Evolutionary conservation across 2,329 filamentous ascomycete genomes (phyloP).

Genomic region (Aspergillus caelatus): DNA sequence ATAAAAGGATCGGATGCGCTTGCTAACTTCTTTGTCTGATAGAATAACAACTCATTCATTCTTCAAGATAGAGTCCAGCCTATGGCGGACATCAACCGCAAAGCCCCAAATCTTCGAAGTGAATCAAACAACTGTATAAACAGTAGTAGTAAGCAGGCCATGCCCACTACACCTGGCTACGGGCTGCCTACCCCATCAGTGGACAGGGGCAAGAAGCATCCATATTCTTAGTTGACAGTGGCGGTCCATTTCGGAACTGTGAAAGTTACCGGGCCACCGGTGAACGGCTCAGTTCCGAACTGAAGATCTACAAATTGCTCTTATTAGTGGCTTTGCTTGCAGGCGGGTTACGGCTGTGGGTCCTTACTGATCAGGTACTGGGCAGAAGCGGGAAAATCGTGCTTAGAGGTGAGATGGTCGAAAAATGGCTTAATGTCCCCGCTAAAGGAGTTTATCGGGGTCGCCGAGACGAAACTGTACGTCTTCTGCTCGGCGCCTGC

Average conservation of each 20-base stretch:
- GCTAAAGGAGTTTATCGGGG: constrained; percentile 51
- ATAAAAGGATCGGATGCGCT: not conserved
- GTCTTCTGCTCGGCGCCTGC: constrained; percentile 44
- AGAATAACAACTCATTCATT: not conserved
- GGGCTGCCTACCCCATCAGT: not conserved
- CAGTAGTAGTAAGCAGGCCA: not conserved
- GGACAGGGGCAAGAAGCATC: not conserved
- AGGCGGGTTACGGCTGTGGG: constrained; percentile 15
- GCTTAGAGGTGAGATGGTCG: constrained; percentile 52
- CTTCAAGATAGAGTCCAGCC: not conserved
- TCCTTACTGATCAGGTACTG: constrained; percentile 56
- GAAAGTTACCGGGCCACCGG: constrained; percentile 49
- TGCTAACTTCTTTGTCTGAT: not conserved
- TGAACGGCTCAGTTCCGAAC: constrained; percentile 61
- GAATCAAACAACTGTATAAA: not conserved
- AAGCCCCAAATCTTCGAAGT: not conserved
- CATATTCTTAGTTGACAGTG: constrained; percentile 6
- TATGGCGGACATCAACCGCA: not conserved
- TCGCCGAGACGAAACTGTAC: constrained; percentile 55
- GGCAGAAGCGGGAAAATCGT: constrained; percentile 48
- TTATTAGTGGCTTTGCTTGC: not conserved
- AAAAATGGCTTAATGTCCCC: constrained; percentile 62
- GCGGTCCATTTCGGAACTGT: constrained; percentile 23
- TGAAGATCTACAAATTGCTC: constrained; percentile 18
- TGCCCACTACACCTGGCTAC: too few relatives aligned